A percentile compares a stretch with the other conserved stretches of the same genome.
Conservation (phyloP, 2,329 filamentous ascomycete genomes). For the Monosporascus cannonballus region DNA sequence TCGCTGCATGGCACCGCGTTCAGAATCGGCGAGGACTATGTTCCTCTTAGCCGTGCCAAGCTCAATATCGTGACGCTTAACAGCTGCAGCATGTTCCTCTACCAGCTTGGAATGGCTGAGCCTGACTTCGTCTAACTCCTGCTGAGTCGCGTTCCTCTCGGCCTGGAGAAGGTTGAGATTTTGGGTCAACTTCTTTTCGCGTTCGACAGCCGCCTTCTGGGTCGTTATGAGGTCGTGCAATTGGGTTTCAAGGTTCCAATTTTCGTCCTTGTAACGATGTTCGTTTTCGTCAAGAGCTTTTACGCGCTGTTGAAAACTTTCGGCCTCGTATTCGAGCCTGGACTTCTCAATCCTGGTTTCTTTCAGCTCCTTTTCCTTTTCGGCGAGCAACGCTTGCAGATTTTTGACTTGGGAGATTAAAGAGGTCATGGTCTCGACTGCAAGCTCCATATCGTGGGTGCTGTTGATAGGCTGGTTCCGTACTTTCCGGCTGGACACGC, state of each 20-base stretch:
- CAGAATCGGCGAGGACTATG: slow-evolving; percentile 69
- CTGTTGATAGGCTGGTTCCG: slow-evolving; percentile 84
- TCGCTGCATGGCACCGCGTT: slow-evolving; percentile 70
- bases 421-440: slow-evolving; percentile 92
- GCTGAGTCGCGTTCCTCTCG: slow-evolving; percentile 73
- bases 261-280: slow-evolving; percentile 94
- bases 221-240: slow-evolving; percentile 74
- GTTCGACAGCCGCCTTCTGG: slow-evolving; percentile 70
- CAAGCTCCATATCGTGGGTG: slow-evolving; percentile 94
- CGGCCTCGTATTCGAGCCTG: slow-evolving; percentile 74
- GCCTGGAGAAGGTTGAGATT: slow-evolving; percentile 61
- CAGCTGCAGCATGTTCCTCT: slow-evolving; percentile 70
- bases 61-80: slow-evolving; percentile 86
- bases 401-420: slow-evolving; percentile 91
- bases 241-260: slow-evolving; percentile 93
- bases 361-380: slow-evolving; percentile 83
- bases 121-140: slow-evolving; percentile 87
- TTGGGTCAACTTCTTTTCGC: slow-evolving; percentile 75
- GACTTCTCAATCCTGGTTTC: slow-evolving; percentile 68
- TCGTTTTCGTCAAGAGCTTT: slow-evolving; percentile 87
- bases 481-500: slow-evolving; percentile 78
- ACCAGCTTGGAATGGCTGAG: slow-evolving; percentile 68
- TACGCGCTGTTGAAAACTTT: slow-evolving; percentile 73
- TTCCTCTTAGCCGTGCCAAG: slow-evolving; percentile 77
- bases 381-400: slow-evolving; percentile 74